phyloP scores from a whole-genome alignment of 2,329 filamentous ascomycete genomes.

The Talaromyces sp. region DNA sequence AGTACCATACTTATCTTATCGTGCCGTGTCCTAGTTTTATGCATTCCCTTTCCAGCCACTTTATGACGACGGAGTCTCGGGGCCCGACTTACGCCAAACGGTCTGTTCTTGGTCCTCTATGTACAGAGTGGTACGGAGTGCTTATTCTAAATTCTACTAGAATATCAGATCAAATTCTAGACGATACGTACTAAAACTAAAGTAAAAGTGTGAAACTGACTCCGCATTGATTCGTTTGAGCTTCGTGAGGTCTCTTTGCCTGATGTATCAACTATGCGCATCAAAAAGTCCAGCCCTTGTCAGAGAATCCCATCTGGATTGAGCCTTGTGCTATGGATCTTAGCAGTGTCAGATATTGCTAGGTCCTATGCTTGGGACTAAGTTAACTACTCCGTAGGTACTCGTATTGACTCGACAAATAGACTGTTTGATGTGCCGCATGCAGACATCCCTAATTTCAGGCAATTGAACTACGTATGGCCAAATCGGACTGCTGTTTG shows the following conservation, averaged over 20 bases:
- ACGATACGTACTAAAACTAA: background rate
- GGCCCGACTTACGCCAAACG: background rate
- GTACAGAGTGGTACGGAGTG: no score
- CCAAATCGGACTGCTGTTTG: background rate
- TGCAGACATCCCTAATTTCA: slow-evolving; percentile 3
- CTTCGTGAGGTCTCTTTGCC: background rate
- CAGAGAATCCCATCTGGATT: background rate
- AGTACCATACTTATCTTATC: slow-evolving; percentile 3
- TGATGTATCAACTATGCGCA: background rate
- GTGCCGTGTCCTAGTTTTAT: slow-evolving; percentile 7
- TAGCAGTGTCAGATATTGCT: background rate
- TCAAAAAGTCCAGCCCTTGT: background rate
- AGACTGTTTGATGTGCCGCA: background rate
- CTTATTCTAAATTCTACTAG: background rate
- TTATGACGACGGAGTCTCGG: background rate
- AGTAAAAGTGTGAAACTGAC: background rate
- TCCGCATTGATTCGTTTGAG: background rate
- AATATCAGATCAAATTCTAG: background rate
- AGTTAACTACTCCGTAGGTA: background rate
- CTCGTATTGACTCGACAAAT: background rate
- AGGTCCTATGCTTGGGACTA: background rate
- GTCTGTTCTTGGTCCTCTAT: background rate
- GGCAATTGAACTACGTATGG: background rate
- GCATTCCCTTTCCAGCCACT: background rate
- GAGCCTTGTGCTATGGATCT: background rate